Conservation (phyloP, 179 eudicot genomes). For the Drosera spatulata region DNA sequence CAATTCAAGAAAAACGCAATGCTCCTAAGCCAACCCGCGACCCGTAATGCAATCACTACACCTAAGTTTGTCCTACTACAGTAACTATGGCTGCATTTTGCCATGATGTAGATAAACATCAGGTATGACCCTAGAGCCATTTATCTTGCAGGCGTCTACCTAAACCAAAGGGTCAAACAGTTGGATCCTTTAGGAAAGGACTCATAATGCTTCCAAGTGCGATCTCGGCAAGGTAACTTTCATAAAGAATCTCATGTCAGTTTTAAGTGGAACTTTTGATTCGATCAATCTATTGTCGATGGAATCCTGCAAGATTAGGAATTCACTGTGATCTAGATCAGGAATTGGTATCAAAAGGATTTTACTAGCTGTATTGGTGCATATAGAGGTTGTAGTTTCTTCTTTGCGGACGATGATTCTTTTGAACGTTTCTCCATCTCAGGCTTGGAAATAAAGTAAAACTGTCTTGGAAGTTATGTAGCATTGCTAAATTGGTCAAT, state of each 20-base stretch:
- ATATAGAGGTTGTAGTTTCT: not conserved
- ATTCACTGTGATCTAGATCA: too few relatives aligned
- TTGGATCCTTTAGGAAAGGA: conserved; percentile 81
- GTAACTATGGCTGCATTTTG: not conserved
- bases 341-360: not conserved
- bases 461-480: conserved; percentile 71
- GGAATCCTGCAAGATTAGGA: too few relatives aligned
- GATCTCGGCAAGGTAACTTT: conserved; percentile 48
- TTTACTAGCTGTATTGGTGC: not conserved
- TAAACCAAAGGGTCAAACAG: conserved; percentile 79
- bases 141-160: conserved; percentile 59
- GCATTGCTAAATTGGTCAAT: conserved; percentile 31
- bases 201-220: conserved; percentile 65
- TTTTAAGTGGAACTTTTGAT: too few relatives aligned
- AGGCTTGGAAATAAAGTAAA: conserved; percentile 70
- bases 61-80: not conserved
- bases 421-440: conserved; percentile 4
- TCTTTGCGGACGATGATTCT: too few relatives aligned
- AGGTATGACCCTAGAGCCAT: not conserved
- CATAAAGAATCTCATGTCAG: not conserved
- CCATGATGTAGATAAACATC: not conserved
- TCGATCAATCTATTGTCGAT: too few relatives aligned
- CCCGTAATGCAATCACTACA: conserved; percentile 29
- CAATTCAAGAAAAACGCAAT: conserved; percentile 47
- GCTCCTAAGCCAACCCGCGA: conserved; percentile 48